Evolutionary conservation across 179 eudicot species (phyloP).

Genomic region (Heliamphora pulchella): DNA sequence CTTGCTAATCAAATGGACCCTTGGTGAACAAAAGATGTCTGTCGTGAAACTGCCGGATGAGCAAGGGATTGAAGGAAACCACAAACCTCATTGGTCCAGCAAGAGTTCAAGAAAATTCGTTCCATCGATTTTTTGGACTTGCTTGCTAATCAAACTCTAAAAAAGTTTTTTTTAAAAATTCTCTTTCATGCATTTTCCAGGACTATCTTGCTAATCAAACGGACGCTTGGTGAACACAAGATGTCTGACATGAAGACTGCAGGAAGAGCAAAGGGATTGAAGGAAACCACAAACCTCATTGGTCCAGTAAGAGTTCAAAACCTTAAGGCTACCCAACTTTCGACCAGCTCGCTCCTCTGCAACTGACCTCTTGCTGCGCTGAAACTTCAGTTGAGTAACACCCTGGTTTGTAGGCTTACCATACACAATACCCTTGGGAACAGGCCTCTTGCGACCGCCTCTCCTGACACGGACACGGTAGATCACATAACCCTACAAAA

Average conservation of each 20-base stretch:
- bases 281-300: slow-evolving; percentile 27
- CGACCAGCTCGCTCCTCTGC: slow-evolving; percentile 36
- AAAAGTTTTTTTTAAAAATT: no score
- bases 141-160: no score
- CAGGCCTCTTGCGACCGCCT: slow-evolving; percentile 73
- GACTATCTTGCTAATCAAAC: no score
- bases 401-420: slow-evolving; percentile 73
- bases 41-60: background rate
- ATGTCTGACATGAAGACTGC: background rate
- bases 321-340: slow-evolving; percentile 35
- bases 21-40: no score
- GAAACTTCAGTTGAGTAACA: slow-evolving; percentile 47
- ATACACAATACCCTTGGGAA: slow-evolving; percentile 67
- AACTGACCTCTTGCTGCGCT: slow-evolving; percentile 36
- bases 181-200: background rate
- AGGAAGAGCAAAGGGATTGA: background rate
- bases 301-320: slow-evolving; percentile 38
- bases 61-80: background rate
- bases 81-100: slow-evolving; percentile 37
- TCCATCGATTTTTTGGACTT: no score
- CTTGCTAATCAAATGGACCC: no score
- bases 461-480: slow-evolving; percentile 61
- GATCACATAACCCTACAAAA: slow-evolving; percentile 41
- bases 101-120: slow-evolving; percentile 10
- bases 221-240: no score